Percentiles rank a stretch among this genome's conserved stretches.
phyloP scores from a whole-genome alignment of 495 filamentous ascomycete genomes.

The Xylaria cubensis region DNA sequence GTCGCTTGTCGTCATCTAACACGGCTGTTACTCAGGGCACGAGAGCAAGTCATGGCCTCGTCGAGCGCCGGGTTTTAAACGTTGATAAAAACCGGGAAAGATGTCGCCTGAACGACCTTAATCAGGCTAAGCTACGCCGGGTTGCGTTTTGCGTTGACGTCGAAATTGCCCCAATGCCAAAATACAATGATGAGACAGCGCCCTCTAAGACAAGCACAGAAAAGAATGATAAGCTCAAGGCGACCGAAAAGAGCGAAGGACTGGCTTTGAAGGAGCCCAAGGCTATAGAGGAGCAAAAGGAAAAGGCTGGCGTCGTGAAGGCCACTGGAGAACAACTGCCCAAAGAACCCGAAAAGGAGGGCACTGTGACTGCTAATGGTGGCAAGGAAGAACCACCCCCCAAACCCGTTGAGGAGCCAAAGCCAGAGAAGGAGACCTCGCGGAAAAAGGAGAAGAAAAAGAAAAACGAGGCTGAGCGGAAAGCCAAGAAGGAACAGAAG shows the following conservation, averaged over 20 bases:
- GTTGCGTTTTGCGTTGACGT: constrained; percentile 98
- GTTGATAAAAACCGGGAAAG: constrained; percentile 79
- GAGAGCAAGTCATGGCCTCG: constrained; percentile 61
- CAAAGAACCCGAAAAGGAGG: constrained; percentile 43
- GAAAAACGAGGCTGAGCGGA: constrained; percentile 84
- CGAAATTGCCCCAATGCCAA: constrained; percentile 78
- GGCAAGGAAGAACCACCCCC: constrained; percentile 41
- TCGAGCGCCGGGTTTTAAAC: constrained; percentile 83
- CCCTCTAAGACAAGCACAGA: constrained; percentile 47
- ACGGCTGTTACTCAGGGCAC: constrained; percentile 50
- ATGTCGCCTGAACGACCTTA: constrained; percentile 78
- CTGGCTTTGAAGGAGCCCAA: constrained; percentile 70
- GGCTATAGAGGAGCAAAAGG: constrained; percentile 62
- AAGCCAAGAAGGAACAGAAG: constrained; percentile 84
- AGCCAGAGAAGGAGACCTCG: constrained; percentile 57
- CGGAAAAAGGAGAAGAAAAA: constrained; percentile 92
- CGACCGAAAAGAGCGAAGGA: constrained; percentile 72
- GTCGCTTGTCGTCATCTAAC: constrained; percentile 78
- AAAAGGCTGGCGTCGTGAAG: constrained; percentile 46
- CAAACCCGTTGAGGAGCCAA: constrained; percentile 34
- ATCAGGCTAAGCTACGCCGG: constrained; percentile 78
- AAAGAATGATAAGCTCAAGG: constrained; percentile 68
- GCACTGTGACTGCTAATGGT: constrained; percentile 31
- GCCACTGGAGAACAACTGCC: constrained; percentile 49
- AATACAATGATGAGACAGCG: constrained; percentile 57